Percentiles rank a stretch among this genome's conserved stretches.
These are phyloP conservation scores for Tuber brumale DNA, from an alignment of 495 filamentous ascomycete species.

Conservation along the genomic window DNA sequence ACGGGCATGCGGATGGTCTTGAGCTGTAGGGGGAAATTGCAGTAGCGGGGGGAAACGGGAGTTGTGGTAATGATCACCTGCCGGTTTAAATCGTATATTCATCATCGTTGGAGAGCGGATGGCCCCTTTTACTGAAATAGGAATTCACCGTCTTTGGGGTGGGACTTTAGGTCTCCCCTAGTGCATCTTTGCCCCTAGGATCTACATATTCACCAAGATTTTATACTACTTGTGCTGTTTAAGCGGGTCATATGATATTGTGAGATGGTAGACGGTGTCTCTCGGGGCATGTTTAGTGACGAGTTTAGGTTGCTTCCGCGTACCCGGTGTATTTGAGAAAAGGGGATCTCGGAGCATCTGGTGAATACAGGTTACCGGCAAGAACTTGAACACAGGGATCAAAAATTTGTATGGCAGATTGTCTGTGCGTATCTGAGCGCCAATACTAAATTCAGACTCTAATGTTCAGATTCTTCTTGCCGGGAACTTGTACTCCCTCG, in stretches of 20 bases:
- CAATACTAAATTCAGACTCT: too few relatives aligned
- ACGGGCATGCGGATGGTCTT: neutral
- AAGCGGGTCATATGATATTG: neutral
- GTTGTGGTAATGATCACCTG: neutral
- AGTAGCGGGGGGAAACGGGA: neutral
- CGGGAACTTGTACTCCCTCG: neutral
- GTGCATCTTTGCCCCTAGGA: neutral
- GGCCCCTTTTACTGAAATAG: neutral
- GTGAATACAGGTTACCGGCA: too few relatives aligned
- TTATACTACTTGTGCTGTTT: neutral
- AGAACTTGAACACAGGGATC: too few relatives aligned
- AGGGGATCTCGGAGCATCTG: neutral
- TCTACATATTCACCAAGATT: neutral
- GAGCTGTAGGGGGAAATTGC: neutral
- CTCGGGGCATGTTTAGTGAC: neutral
- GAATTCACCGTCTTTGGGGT: neutral
- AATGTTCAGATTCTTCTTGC: too few relatives aligned
- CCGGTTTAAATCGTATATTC: neutral
- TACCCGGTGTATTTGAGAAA: neutral
- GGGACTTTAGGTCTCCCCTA: neutral
- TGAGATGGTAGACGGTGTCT: neutral
- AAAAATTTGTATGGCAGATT: too few relatives aligned
- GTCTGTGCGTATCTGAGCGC: too few relatives aligned
- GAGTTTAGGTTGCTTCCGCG: neutral
- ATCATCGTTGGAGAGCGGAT: neutral